Evolutionary conservation across 805 yeast genomes (phyloP).

Genomic region (Jamesozyma hellenica): DNA sequence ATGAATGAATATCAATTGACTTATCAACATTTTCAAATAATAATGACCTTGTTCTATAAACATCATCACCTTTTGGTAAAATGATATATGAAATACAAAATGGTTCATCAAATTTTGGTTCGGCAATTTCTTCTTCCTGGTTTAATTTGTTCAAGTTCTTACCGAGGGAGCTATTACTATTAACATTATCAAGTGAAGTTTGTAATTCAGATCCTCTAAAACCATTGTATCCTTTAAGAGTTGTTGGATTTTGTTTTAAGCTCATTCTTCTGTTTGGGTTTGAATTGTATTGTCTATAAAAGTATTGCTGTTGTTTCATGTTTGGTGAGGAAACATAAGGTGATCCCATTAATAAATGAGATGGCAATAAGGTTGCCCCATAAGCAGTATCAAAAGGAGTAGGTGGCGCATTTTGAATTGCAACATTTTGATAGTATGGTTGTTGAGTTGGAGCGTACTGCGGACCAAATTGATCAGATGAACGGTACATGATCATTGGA

Average conservation of each 20-base stretch:
- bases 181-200: neutral
- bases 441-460: constrained; percentile 1
- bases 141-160: neutral
- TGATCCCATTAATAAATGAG: constrained; percentile 49
- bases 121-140: neutral
- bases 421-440: constrained; percentile 12
- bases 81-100: constrained; percentile 17
- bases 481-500: neutral
- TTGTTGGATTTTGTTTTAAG: neutral
- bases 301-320: constrained; percentile 4
- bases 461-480: constrained; percentile 1
- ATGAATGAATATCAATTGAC: constrained; percentile 15
- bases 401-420: constrained; percentile 29
- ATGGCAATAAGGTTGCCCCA: constrained; percentile 53
- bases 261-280: neutral
- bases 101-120: constrained; percentile 10
- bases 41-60: constrained; percentile 25
- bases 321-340: constrained; percentile 43
- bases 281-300: neutral
- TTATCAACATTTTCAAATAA: constrained; percentile 21
- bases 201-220: neutral
- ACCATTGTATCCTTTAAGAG: too few species aligned
- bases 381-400: constrained; percentile 53
- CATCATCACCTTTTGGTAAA: constrained; percentile 27
- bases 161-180: neutral